These are phyloP conservation scores for Catunica adiposa DNA, from an alignment of 2,329 filamentous ascomycete genomes.

Conservation along the genomic window DNA sequence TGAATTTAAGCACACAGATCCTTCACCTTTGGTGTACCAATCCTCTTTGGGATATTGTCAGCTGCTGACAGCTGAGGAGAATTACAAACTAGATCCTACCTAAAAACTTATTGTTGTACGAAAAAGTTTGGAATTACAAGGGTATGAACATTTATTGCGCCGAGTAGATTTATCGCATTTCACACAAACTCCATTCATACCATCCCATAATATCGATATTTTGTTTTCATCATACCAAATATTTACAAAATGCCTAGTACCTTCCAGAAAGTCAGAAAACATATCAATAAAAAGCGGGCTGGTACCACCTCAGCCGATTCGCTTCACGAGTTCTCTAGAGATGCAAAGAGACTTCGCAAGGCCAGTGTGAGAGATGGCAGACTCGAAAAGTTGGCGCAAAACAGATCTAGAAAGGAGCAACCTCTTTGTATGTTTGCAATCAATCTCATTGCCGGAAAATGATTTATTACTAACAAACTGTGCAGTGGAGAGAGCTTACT, in stretches of 20 bases:
- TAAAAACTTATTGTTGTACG: constrained; percentile 5
- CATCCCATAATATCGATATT: not conserved
- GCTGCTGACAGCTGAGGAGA: not conserved
- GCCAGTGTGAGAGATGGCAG: constrained; percentile 71
- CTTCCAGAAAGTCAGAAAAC: constrained; percentile 71
- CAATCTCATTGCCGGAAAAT: not conserved
- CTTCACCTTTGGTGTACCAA: not conserved
- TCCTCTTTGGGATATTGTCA: not conserved
- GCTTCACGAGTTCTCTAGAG: constrained; percentile 75
- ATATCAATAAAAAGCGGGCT: constrained; percentile 74
- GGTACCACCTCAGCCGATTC: constrained; percentile 43
- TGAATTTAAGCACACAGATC: not conserved
- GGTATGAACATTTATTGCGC: not conserved
- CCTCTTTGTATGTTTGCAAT: constrained; percentile 46
- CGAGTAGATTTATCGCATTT: not conserved
- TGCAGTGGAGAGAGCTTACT: constrained; percentile 28
- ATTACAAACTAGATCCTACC: not conserved
- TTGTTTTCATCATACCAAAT: not conserved
- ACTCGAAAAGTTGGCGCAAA: constrained; percentile 53
- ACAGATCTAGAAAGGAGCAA: constrained; percentile 57
- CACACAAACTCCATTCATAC: not conserved
- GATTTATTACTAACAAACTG: not conserved
- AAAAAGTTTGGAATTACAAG: constrained; percentile 4
- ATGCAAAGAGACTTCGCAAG: constrained; percentile 64
- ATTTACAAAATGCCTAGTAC: constrained; percentile 57